Percentiles rank a stretch among this genome's conserved stretches.
These are phyloP conservation scores for Calonectria pseudoreteaudii DNA, from an alignment of 2,329 filamentous ascomycete genomes.

Conservation along the genomic window DNA sequence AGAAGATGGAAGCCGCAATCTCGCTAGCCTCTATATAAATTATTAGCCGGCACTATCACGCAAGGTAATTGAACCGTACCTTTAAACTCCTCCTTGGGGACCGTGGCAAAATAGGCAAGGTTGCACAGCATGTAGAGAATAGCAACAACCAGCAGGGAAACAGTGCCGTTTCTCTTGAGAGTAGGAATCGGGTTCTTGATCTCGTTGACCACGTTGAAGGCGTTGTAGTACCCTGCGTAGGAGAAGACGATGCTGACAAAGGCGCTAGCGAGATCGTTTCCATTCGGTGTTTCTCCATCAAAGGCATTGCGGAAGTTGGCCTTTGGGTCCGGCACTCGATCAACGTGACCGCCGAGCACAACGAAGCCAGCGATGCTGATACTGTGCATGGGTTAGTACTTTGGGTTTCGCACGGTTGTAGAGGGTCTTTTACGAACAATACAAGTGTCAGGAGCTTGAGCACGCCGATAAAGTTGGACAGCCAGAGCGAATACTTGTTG, in stretches of 20 bases:
- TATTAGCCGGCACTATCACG: neutral
- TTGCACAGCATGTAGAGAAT: slow-evolving; percentile 70
- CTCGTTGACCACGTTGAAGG: slow-evolving; percentile 73
- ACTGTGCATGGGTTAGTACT: neutral
- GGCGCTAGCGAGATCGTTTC: slow-evolving; percentile 56
- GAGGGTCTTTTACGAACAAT: slow-evolving; percentile 49
- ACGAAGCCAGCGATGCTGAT: slow-evolving; percentile 72
- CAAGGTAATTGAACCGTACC: neutral
- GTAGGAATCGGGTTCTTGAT: slow-evolving; percentile 70
- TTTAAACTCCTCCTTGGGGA: slow-evolving; percentile 65
- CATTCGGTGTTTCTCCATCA: slow-evolving; percentile 48
- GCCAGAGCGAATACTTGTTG: slow-evolving; percentile 67
- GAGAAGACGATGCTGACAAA: slow-evolving; percentile 70
- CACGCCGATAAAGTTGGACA: slow-evolving; percentile 67
- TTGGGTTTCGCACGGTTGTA: fast-evolving
- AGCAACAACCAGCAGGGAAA: slow-evolving; percentile 64
- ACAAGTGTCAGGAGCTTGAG: slow-evolving; percentile 72
- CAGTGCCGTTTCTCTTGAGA: slow-evolving; percentile 61
- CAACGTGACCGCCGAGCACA: slow-evolving; percentile 59
- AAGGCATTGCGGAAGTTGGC: slow-evolving; percentile 53
- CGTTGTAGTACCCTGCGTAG: slow-evolving; percentile 68
- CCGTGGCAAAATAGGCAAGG: slow-evolving; percentile 70
- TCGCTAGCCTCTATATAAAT: slow-evolving; percentile 54
- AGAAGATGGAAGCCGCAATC: slow-evolving; percentile 69
- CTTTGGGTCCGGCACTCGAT: slow-evolving; percentile 45